Base-by-base conservation (phyloP, 805 yeast species). In the Candida endomychidarum region DNA sequence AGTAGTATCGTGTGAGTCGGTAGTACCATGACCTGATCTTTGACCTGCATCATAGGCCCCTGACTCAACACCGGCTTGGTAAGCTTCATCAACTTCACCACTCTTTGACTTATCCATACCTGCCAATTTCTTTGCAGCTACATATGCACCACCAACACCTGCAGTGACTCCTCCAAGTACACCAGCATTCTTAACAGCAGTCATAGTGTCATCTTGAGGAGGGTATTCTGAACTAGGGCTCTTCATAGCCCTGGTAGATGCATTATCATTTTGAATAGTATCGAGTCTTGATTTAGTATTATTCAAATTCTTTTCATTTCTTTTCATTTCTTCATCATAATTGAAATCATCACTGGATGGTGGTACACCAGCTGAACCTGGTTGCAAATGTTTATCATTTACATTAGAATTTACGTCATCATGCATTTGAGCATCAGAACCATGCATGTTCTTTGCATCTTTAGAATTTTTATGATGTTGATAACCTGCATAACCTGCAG, bases 41-140 rank as follows among this genome's bases (percentile, higher is more conserved):
- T 30, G 11, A 22, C 57, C 58, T 16, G 51, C 49, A 19, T 50
- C 55, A 45, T 47, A 51, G 8, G 59, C 40, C 8, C 47, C 56
- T 9, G 50, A 29, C 29, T 43, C 45, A 20, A 48, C 38, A 17
- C 56, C 56, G 15, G 43, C 48, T 12, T 37, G 38, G 32, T 56
- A 56, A n/a, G 58, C 52, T 34, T 48, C 43, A 4, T 40, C 28
- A 17, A 49, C 26, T 25, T 28, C 38, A n/a, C n/a, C n/a, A n/a
- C n/a, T n/a, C n/a, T n/a, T n/a, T n/a, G 16, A 23, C 11, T 35
- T 17, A 26, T 25, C 38, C 12, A 34, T 3, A 14, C 41, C 41
- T 16, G 20, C 37, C n/a, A 20, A 15, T 19, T 19, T 36, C 31
- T 29, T 35, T 15, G 32, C 31, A 36, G 40, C 37, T 12, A 24